These are phyloP conservation scores for Kuraishia capsulata DNA, from an alignment of 805 yeast species.

Conservation along the genomic window DNA sequence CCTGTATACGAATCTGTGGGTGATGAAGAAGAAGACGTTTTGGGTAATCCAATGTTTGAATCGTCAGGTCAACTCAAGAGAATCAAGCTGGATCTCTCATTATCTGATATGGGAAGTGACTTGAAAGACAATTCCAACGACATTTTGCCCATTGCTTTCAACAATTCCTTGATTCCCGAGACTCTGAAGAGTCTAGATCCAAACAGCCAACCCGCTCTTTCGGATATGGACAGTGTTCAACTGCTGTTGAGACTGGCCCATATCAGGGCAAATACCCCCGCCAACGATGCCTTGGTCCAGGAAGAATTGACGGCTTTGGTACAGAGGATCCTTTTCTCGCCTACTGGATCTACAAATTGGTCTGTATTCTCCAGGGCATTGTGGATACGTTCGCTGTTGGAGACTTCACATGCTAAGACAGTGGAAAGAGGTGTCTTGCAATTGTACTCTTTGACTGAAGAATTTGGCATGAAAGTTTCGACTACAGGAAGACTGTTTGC, in stretches of 20 bases:
- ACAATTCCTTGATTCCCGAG: conserved; percentile 55
- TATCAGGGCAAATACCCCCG: conserved; percentile 62
- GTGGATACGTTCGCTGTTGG: conserved; percentile 85
- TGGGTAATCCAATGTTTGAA: conserved; percentile 15
- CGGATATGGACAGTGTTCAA: conserved; percentile 66
- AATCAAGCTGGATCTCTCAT: conserved; percentile 30
- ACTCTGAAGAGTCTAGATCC: conserved; percentile 55
- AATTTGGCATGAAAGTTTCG: conserved; percentile 59
- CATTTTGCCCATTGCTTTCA: conserved; percentile 54
- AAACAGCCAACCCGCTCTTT: conserved; percentile 67
- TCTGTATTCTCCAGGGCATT: conserved; percentile 68
- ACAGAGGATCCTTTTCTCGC: conserved; percentile 56
- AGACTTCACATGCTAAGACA: conserved; percentile 72
- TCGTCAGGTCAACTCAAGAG: conserved; percentile 13
- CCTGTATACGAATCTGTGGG: conserved; percentile 61
- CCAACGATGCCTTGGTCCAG: conserved; percentile 59
- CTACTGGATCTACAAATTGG: conserved; percentile 52
- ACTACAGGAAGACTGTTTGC: conserved; percentile 44
- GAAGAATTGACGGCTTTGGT: conserved; percentile 79
- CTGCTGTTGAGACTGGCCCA: conserved; percentile 59
- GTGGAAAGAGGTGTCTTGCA: conserved; percentile 92
- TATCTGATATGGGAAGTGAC: conserved; percentile 5
- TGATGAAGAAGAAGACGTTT: conserved; percentile 29
- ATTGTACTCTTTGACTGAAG: conserved; percentile 86
- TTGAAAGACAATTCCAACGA: conserved; percentile 21